Conservation (phyloP, 306 rosid species). For the Cucurbita moschata region DNA sequence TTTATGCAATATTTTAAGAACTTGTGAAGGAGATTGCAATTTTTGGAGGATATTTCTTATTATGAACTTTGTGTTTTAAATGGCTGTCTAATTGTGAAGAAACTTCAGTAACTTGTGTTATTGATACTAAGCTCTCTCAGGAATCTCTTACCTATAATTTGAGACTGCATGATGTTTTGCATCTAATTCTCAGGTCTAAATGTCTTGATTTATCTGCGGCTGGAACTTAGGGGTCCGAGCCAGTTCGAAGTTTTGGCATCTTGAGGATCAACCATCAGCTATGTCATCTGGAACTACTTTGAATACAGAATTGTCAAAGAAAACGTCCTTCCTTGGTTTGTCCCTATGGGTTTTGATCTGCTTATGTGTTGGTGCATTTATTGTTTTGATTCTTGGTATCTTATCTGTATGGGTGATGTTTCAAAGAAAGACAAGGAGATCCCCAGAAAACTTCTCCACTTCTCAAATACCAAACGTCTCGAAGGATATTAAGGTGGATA, state of each 20-base stretch:
- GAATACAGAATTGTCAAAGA: slow-evolving; percentile 56
- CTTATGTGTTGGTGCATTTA: slow-evolving; percentile 71
- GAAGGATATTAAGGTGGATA: slow-evolving; percentile 76
- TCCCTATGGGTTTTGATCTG: slow-evolving; percentile 74
- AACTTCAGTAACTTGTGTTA: not conserved
- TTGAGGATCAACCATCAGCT: slow-evolving; percentile 4
- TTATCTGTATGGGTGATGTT: slow-evolving; percentile 69
- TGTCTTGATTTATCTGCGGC: slow-evolving; percentile 21
- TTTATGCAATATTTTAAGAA: not conserved
- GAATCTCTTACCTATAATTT: not conserved
- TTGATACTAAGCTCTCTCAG: not conserved
- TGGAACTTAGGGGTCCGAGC: slow-evolving; percentile 18
- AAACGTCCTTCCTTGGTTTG: slow-evolving; percentile 57
- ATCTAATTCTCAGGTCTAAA: slow-evolving; percentile 31
- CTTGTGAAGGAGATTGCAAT: not conserved
- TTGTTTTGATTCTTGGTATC: slow-evolving; percentile 56
- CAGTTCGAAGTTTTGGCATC: slow-evolving; percentile 17
- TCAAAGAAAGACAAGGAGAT: slow-evolving; percentile 65
- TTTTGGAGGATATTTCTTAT: slow-evolving; percentile 1
- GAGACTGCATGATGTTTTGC: slow-evolving; percentile 11
- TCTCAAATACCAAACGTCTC: slow-evolving; percentile 76
- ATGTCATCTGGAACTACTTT: slow-evolving; percentile 54
- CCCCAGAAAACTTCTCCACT: slow-evolving; percentile 33
- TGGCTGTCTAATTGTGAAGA: not conserved
- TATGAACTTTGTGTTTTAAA: not conserved